Conservation (phyloP, 371 early-diverging fungal genomes). For the Globomyces sp. region DNA sequence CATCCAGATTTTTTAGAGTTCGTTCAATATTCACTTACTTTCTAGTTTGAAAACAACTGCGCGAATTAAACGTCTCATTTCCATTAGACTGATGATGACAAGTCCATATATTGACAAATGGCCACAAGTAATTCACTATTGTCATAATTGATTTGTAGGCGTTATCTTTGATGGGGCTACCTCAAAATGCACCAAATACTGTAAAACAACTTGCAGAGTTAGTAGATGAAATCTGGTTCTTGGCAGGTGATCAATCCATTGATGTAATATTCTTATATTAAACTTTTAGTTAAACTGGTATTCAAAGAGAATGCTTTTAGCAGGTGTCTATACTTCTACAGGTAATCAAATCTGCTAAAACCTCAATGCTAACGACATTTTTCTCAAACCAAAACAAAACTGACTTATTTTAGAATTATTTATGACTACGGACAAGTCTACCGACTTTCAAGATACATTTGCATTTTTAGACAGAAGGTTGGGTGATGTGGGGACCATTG, state of each 20-base stretch:
- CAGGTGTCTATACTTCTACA: conserved; percentile 70
- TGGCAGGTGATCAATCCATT: conserved; percentile 77
- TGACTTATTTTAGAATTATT: background rate
- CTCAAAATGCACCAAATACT: conserved; percentile 66
- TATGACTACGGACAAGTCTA: background rate
- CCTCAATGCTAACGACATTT: too few relatives aligned
- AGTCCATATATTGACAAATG: conserved; percentile 65
- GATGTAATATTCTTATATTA: conserved; percentile 45
- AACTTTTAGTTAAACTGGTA: conserved; percentile 71
- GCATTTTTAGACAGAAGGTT: background rate
- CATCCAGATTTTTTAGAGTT: conserved; percentile 6
- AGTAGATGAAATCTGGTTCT: conserved; percentile 74
- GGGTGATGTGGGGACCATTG: background rate
- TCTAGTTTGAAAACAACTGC: background rate
- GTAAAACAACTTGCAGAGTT: conserved; percentile 61
- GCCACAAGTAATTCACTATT: conserved; percentile 58
- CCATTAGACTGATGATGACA: background rate
- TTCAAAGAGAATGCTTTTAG: conserved; percentile 67
- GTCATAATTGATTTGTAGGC: too few relatives aligned
- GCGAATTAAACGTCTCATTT: background rate
- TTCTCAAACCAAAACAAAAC: too few relatives aligned
- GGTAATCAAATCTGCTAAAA: conserved; percentile 16
- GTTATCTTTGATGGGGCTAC: conserved; percentile 59
- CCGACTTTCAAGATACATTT: background rate
- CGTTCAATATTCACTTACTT: background rate